Evolutionary conservation across 225 moss, liverwort and hornwort genomes (phyloP).

Genomic region (Straminergon stramineum): DNA sequence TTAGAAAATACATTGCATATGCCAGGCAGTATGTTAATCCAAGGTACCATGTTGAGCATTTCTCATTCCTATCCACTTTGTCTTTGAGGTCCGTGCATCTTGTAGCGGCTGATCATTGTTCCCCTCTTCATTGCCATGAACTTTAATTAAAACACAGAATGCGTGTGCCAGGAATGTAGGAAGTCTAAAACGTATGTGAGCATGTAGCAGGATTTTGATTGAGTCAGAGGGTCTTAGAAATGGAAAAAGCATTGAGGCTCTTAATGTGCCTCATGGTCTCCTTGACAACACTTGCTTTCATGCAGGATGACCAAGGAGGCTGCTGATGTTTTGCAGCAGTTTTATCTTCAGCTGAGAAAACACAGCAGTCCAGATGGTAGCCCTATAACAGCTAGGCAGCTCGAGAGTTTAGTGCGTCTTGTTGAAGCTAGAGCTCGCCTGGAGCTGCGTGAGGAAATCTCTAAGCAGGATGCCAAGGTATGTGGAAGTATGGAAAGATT

Average conservation of each 20-base stretch:
- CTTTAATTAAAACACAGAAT: neutral
- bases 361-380: conserved; percentile 78
- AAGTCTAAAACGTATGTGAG: neutral
- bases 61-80: neutral
- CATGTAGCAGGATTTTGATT: neutral
- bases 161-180: neutral
- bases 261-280: neutral
- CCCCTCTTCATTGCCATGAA: neutral
- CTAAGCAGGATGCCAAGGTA: conserved; percentile 87
- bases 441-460: conserved; percentile 92
- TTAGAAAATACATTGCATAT: conserved; percentile 91
- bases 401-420: conserved; percentile 94
- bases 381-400: conserved; percentile 94
- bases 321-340: conserved; percentile 81
- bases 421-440: conserved; percentile 93
- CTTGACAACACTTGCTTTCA: neutral
- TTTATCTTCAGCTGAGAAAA: conserved; percentile 82
- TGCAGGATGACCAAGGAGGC: conserved; percentile 83
- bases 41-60: conserved; percentile 37
- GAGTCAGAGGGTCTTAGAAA: neutral
- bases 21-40: conserved; percentile 80
- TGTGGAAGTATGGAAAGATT: neutral
- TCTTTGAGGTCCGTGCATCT: neutral
- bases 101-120: neutral
- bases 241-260: neutral